Base-by-base conservation (phyloP, 164 flowering plant genomes). In the Pachysandra terminalis region DNA sequence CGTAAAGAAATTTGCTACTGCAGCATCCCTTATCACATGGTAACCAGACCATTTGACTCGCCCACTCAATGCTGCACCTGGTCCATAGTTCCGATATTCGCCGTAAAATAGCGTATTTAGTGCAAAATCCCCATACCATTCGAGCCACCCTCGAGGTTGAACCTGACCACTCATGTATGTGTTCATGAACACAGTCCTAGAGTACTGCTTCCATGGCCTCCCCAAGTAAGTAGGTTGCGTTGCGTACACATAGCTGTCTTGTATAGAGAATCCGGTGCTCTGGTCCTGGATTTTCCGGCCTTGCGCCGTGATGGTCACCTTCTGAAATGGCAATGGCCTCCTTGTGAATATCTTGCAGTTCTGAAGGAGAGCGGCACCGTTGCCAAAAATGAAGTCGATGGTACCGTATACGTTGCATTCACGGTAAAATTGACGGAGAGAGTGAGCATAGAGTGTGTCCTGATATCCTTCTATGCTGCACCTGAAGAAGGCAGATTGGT, bases 381-480 rank as follows among this genome's bases (percentile, higher is more conserved):
- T 93, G 69, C 98, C 98, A 54, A 93, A 88, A 3, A 93, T 90
- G 90, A 86, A 93, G 74, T 93, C 98, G 26, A 93, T 85, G 67
- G 98, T 93, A 52, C 96, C 98, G 25, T 83, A 78, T 54, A 92
- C 82, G 83, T 56, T 68, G 65, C 98, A 92, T 65, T 92, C 98
- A 1, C 95, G 90, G 77, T 81, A 93, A 76, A 93, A 90, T 64
- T 90, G 96, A 56, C 96, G 87, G 61, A 93, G 96, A 1, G 96
- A 93, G 77, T 93, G 98, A 27, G 88, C 83, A 68, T 93, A 93
- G 66, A 92, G 88, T 15, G 96, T 90, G 87, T 92, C 98, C 68
- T 92, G 98, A 76, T 87, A 77, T 35, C 96, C 90, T 63, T 90
- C 95, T 67, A 93, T 76, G 86, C 96, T 87, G 85, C 98, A 93